phyloP scores from a whole-genome alignment of 495 filamentous ascomycete species.

The Letharia columbiana region DNA sequence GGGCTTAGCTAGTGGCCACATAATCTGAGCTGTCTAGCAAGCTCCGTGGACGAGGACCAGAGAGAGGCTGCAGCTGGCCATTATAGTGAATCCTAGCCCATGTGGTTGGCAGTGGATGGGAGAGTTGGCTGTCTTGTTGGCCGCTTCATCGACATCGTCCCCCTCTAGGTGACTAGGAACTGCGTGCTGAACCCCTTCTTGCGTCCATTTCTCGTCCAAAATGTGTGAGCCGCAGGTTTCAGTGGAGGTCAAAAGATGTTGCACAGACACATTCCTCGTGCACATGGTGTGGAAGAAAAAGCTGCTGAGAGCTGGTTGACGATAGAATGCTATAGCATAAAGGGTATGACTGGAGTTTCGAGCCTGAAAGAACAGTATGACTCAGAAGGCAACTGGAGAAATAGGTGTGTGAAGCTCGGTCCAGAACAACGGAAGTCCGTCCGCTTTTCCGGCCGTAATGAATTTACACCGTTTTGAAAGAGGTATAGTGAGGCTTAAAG shows the following conservation, averaged over 20 bases:
- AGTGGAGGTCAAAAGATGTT: neutral
- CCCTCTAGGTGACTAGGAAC: neutral
- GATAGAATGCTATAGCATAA: neutral
- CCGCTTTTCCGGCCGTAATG: neutral
- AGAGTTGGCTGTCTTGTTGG: neutral
- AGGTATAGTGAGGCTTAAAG: no score
- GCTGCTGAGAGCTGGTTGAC: neutral
- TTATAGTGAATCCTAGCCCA: neutral
- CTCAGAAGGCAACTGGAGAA: neutral
- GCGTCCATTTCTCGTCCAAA: neutral
- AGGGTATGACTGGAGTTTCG: neutral
- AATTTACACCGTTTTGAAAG: neutral
- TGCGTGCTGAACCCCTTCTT: neutral
- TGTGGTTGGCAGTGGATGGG: neutral
- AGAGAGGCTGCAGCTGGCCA: neutral
- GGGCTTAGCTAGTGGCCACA: neutral
- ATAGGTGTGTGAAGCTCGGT: neutral
- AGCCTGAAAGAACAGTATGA: neutral
- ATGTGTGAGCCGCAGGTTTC: neutral
- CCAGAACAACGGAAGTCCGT: neutral
- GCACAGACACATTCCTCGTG: neutral
- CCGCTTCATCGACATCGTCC: neutral
- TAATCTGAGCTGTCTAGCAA: neutral
- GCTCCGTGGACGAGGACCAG: slow-evolving; percentile 7
- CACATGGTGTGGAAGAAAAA: neutral